Evolutionary conservation across 2,329 filamentous ascomycete genomes (phyloP), one percentile per base, ranked within the genome.

Genomic region (Stachybotrys chartarum): DNA sequence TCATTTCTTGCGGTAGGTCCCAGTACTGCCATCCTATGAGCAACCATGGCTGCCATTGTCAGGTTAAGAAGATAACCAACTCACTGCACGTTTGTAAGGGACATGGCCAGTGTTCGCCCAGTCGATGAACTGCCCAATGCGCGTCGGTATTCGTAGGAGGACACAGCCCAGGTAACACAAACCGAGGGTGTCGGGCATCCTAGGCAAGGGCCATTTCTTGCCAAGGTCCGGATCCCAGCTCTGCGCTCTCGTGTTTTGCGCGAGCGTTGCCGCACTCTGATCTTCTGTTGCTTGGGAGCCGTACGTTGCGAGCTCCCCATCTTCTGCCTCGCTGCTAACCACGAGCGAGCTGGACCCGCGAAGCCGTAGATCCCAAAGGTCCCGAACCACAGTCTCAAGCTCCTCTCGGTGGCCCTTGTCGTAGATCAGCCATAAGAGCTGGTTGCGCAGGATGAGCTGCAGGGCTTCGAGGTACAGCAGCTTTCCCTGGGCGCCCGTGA

Each of bases 371-470:
- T 86, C 79, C 93, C 94, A 99, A 14, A 99, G 79, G 67, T 96
- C 91, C 56, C 85, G 83, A 6, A 95, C 84, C 10, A 96, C 78
- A 7, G 76, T 85, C 76, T 96, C 91, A 12, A 97, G 77, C 63
- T 96, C 87, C 5, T 76, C 70, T 1, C 87, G 85, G 51, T 94
- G 79, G 0, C 81, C 80, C 66, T 85, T 85, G 6, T 78, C 75
- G 24, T 81, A 74, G 14, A 96, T 75, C 32, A 97, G 76, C 78
- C 87, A 92, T 65, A 82, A 73, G 16, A 90, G 74, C 74, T 97
- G 93, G 66, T 88, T 90, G 68, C 91, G 85, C 31, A 99, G 75
- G 51, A 97, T 80, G 35, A 96, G 76, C 70, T 97, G 93, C 57
- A 95, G 82, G 59, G 84, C 87, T 67, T 96, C 88, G 42, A 97